Percentiles rank a stretch among this genome's conserved stretches.
Conservation (phyloP, 768 basidiomycete species). For the Boletus tomentosulus region DNA sequence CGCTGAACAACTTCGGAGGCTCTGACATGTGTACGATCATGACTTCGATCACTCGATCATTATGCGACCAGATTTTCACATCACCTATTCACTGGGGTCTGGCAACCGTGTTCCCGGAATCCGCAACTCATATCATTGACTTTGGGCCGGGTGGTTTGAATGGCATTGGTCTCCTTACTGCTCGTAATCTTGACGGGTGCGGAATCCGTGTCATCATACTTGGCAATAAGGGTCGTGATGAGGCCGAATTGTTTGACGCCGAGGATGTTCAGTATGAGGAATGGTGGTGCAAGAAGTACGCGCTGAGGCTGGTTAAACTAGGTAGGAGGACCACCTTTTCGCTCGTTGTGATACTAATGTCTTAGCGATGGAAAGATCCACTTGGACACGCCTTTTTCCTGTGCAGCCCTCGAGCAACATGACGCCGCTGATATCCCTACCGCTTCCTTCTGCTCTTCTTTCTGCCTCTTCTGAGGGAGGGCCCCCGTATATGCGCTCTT, state of each 20-base stretch:
- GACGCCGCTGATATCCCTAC: constrained; percentile 52
- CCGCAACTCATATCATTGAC: constrained; percentile 92
- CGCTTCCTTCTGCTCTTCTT: constrained; percentile 66
- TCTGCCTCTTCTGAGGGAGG: constrained; percentile 55
- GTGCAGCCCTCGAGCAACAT: constrained; percentile 61
- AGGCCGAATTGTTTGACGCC: constrained; percentile 78
- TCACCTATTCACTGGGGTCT: constrained; percentile 89
- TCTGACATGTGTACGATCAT: constrained; percentile 70
- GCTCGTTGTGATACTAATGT: not conserved
- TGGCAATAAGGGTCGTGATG: constrained; percentile 87
- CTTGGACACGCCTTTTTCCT: constrained; percentile 95
- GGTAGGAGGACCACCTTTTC: constrained; percentile 39
- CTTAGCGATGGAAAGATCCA: constrained; percentile 84
- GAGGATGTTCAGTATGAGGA: constrained; percentile 67
- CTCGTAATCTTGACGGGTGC: constrained; percentile 87
- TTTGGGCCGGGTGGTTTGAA: constrained; percentile 94
- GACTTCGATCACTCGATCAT: constrained; percentile 77
- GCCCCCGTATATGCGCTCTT: constrained; percentile 89
- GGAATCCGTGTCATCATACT: constrained; percentile 87
- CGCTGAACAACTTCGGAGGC: constrained; percentile 44
- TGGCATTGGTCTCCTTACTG: constrained; percentile 89
- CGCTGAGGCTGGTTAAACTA: constrained; percentile 84
- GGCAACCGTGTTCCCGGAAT: constrained; percentile 84
- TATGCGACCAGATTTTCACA: constrained; percentile 93
- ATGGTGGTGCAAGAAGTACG: constrained; percentile 90